phyloP scores from a whole-genome alignment of 1,139 yeast genomes.

The Sugiyamaella castrensis region DNA sequence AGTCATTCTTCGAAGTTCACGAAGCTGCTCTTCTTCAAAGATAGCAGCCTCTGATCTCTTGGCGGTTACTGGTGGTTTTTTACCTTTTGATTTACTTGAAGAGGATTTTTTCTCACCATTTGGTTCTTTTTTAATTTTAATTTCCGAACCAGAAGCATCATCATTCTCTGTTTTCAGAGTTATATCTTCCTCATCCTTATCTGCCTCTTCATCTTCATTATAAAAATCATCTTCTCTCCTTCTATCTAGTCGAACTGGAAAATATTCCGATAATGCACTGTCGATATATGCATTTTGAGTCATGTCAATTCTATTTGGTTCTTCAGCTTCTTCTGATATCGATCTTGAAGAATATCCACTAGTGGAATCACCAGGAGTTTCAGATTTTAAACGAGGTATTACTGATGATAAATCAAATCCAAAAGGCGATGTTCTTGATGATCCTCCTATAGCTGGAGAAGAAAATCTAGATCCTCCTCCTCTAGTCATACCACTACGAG shows the following conservation, averaged over 20 bases:
- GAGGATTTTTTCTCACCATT: constrained; percentile 6
- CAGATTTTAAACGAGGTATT: constrained; percentile 23
- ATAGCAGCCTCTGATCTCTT: constrained; percentile 11
- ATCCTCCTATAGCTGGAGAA: constrained; percentile 14
- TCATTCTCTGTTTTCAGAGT: constrained; percentile 13
- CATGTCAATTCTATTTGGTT: constrained; percentile 28
- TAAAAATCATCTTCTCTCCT: constrained; percentile 31
- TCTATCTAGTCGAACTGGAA: constrained; percentile 32
- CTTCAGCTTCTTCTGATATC: constrained; percentile 21
- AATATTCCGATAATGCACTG: constrained; percentile 28
- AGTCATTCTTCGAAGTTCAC: constrained; percentile 28
- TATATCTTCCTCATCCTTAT: constrained; percentile 30
- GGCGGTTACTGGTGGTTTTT: not conserved
- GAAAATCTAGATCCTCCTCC: constrained; percentile 12
- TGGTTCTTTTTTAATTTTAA: constrained; percentile 24
- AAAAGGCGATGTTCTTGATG: constrained; percentile 9
- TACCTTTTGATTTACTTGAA: not conserved
- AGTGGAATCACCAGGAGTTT: constrained; percentile 23
- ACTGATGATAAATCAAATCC: constrained; percentile 11
- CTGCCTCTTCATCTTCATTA: constrained; percentile 35
- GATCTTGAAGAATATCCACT: constrained; percentile 13
- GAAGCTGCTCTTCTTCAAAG: constrained; percentile 27
- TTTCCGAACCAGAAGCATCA: constrained; percentile 3
- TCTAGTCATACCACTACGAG: not conserved
- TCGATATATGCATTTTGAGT: constrained; percentile 24